These are phyloP conservation scores for Filosporella fistucella DNA, from an alignment of 495 filamentous ascomycete genomes.

Conservation along the genomic window DNA sequence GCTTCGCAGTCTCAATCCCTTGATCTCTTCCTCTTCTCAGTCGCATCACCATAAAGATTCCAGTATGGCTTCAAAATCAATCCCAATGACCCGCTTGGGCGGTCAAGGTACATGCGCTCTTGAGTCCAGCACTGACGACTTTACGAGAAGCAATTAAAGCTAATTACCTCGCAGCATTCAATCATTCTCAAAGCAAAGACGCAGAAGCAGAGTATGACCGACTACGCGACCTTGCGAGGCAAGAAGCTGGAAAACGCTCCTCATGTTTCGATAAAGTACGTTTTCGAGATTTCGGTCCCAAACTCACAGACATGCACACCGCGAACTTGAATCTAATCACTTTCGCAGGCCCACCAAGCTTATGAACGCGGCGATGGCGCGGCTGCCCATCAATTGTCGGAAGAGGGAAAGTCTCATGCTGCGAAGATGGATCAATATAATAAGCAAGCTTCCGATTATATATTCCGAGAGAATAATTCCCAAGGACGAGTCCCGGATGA, in stretches of 20 bases:
- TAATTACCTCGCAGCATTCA: constrained; percentile 63
- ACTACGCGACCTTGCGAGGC: constrained; percentile 74
- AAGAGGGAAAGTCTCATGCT: constrained; percentile 81
- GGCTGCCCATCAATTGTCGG: constrained; percentile 70
- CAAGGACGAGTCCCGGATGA: constrained; percentile 63
- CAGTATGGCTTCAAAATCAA: too few relatives aligned
- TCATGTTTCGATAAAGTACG: constrained; percentile 68
- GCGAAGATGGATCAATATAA: constrained; percentile 78
- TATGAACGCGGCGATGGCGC: constrained; percentile 78
- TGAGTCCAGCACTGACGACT: too few relatives aligned
- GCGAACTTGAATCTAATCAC: constrained; percentile 13
- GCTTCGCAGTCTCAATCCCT: too few relatives aligned
- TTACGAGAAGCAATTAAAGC: too few relatives aligned
- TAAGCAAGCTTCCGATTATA: constrained; percentile 83
- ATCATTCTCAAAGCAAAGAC: constrained; percentile 59
- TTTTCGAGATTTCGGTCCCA: background rate
- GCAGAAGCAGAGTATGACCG: constrained; percentile 90
- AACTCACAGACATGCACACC: background rate
- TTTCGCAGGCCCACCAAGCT: constrained; percentile 66
- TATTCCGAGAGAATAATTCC: constrained; percentile 91
- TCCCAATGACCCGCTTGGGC: too few relatives aligned
- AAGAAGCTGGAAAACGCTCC: constrained; percentile 69
- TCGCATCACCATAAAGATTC: too few relatives aligned
- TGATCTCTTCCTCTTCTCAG: too few relatives aligned
- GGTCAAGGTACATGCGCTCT: too few relatives aligned